A percentile compares a stretch with the other conserved stretches of the same genome.
Conservation (phyloP, 2,329 filamentous ascomycete species). For the Aspergillus novofumigatus region DNA sequence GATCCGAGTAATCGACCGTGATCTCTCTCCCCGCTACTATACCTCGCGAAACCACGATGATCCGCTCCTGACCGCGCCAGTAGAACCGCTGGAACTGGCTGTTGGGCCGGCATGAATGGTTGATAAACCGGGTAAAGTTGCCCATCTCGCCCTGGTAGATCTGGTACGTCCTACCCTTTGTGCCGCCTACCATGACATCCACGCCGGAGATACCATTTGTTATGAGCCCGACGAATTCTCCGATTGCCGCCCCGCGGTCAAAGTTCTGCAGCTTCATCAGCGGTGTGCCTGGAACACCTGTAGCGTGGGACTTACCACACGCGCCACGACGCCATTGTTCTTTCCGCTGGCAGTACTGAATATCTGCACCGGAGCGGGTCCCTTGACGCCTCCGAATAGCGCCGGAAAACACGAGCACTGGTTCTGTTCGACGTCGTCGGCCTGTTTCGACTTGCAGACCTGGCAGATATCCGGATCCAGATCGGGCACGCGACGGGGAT, state of each 20-base stretch:
- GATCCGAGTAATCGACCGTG: constrained; percentile 56
- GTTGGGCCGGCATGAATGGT: constrained; percentile 56
- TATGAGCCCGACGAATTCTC: constrained; percentile 54
- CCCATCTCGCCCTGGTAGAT: constrained; percentile 54
- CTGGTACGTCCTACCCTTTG: constrained; percentile 43
- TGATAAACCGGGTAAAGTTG: constrained; percentile 58
- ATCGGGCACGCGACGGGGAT: constrained; percentile 44
- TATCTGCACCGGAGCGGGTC: constrained; percentile 47
- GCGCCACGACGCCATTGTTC: constrained; percentile 49
- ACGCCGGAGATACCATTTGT: constrained; percentile 50
- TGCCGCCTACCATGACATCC: constrained; percentile 53
- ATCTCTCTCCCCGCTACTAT: constrained; percentile 52
- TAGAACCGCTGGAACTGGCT: constrained; percentile 54
- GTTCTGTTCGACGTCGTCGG: constrained; percentile 48
- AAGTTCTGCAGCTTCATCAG: constrained; percentile 37
- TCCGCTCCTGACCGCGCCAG: constrained; percentile 54
- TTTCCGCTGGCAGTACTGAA: constrained; percentile 51
- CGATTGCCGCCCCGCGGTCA: constrained; percentile 50
- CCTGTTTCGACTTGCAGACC: constrained; percentile 47
- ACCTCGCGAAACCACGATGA: constrained; percentile 54
- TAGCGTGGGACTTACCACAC: constrained; percentile 14
- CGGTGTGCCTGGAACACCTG: too few species aligned
- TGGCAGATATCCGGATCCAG: constrained; percentile 39
- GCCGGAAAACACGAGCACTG: constrained; percentile 52
- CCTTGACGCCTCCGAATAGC: constrained; percentile 46